Percentiles rank a stretch among this genome's conserved stretches.
Evolutionary conservation across 2,329 filamentous ascomycete species (phyloP).

Genomic region (Talaromyces islandicus): DNA sequence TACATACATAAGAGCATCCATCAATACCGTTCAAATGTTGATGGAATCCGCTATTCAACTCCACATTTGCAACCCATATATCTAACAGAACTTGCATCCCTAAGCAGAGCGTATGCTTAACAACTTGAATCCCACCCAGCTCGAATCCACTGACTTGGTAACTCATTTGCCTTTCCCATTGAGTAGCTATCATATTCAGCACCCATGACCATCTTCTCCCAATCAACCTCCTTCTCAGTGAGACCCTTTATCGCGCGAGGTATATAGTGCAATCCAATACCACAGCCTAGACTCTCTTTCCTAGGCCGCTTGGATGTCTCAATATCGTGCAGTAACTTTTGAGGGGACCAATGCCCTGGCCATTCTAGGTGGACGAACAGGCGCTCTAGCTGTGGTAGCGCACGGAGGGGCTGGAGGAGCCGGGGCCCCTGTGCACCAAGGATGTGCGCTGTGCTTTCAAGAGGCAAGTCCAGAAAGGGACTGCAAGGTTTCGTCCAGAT

Average conservation of each 20-base stretch:
- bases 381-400: not conserved
- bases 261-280: not conserved
- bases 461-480: not conserved
- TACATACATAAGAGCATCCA: no score
- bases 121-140: not conserved
- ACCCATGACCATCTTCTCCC: not conserved
- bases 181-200: not conserved
- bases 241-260: not conserved
- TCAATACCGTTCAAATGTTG: no score
- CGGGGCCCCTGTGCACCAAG: not conserved
- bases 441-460: not conserved
- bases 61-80: no score
- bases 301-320: not conserved
- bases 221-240: not conserved
- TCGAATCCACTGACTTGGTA: not conserved
- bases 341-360: not conserved
- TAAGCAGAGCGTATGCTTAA: no score
- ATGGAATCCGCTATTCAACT: no score
- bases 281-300: not conserved
- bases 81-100: no score
- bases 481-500: not conserved
- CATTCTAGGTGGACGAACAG: not conserved
- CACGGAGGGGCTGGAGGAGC: not conserved
- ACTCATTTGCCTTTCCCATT: not conserved
- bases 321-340: not conserved